Percentiles rank a stretch among this genome's conserved stretches.
Evolutionary conservation across 2,329 filamentous ascomycete genomes (phyloP).

Genomic region (Cytospora piceae): DNA sequence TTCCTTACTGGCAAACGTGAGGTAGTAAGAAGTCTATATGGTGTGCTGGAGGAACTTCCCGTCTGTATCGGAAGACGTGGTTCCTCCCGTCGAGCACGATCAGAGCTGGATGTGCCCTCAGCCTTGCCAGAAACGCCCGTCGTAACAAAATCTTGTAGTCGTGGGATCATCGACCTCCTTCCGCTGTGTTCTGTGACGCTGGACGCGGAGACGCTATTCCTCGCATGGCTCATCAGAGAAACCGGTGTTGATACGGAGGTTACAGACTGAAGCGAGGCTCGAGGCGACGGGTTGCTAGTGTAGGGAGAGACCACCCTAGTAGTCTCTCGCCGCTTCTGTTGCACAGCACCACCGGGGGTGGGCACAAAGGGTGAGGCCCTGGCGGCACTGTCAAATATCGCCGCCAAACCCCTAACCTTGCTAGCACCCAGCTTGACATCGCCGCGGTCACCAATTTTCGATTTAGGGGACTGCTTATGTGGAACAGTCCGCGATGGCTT

Average conservation of each 20-base stretch:
- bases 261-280: slow-evolving; percentile 13
- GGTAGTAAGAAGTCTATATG: slow-evolving; percentile 13
- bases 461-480: slow-evolving; percentile 12
- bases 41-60: neutral
- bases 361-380: slow-evolving; percentile 34
- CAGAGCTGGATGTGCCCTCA: neutral
- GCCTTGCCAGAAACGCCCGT: neutral
- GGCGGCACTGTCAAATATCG: slow-evolving; percentile 51
- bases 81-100: neutral
- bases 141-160: neutral
- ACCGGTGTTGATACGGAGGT: slow-evolving; percentile 23
- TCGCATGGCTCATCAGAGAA: slow-evolving; percentile 21
- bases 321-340: slow-evolving; percentile 23
- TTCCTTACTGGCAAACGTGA: slow-evolving; percentile 19
- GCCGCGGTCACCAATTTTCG: slow-evolving; percentile 10
- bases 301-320: slow-evolving; percentile 27
- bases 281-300: slow-evolving; percentile 27
- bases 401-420: slow-evolving; percentile 55
- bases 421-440: slow-evolving; percentile 35
- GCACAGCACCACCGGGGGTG: slow-evolving; percentile 16
- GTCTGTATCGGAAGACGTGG: neutral
- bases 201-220: slow-evolving; percentile 15
- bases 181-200: neutral
- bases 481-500: slow-evolving; percentile 26
- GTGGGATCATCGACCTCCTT: slow-evolving; percentile 15